Percentiles rank a stretch among this genome's conserved stretches.
Conservation (phyloP, 306 rosid genomes). For the Glycine soja region DNA sequence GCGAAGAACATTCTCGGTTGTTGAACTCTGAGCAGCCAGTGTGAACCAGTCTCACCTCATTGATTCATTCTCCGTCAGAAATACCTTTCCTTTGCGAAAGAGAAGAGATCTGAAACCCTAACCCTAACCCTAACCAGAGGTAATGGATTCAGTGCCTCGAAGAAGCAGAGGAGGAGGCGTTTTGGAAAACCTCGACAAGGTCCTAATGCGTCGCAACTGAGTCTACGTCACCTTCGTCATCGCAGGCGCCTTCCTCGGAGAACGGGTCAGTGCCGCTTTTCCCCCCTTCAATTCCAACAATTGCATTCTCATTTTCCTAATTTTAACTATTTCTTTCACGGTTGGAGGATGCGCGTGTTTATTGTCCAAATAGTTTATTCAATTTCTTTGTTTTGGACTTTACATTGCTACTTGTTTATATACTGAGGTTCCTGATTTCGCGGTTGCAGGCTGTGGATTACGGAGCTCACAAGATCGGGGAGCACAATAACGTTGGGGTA, state of each 20-base stretch:
- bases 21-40: background rate
- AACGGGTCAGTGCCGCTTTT: slow-evolving; percentile 61
- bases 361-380: too few species aligned
- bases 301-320: too few species aligned
- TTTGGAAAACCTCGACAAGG: slow-evolving; percentile 75
- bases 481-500: slow-evolving; percentile 92
- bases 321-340: too few species aligned
- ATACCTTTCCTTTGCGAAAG: background rate
- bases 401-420: too few species aligned
- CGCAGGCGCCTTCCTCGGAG: slow-evolving; percentile 90
- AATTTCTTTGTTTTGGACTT: too few species aligned
- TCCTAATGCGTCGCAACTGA: slow-evolving; percentile 89
- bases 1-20: background rate
- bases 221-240: slow-evolving; percentile 78
- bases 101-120: background rate
- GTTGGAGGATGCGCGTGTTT: too few species aligned
- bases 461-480: slow-evolving; percentile 93
- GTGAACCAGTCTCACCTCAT: background rate
- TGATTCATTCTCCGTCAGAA: background rate
- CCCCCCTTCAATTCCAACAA: background rate
- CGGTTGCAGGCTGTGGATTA: slow-evolving; percentile 89
- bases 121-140: background rate
- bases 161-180: slow-evolving; percentile 69
- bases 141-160: slow-evolving; percentile 68
- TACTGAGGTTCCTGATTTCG: background rate